Evolutionary conservation across 371 early-diverging fungal genomes (phyloP).

Genomic region (Rhizopus delemar): DNA sequence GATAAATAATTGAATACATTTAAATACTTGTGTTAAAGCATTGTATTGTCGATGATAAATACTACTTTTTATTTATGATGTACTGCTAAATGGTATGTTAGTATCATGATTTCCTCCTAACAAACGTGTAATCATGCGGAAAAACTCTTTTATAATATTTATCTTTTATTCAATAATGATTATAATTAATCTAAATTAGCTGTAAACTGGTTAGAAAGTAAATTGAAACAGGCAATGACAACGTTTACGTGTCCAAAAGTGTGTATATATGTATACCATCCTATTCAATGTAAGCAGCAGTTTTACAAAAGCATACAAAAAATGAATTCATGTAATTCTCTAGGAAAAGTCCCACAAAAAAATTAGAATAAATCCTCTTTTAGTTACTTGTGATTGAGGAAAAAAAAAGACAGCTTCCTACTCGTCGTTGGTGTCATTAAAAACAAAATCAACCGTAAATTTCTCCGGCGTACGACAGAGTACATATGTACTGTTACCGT

Average conservation of each 20-base stretch:
- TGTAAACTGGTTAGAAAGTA: too few species aligned
- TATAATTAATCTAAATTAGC: too few species aligned
- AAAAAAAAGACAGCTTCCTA: slow-evolving; percentile 61
- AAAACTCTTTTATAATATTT: too few species aligned
- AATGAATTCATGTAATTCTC: slow-evolving; percentile 6
- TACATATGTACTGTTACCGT: slow-evolving; percentile 17
- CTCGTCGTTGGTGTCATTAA: slow-evolving; percentile 18
- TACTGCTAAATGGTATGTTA: slow-evolving; percentile 1
- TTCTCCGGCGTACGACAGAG: slow-evolving; percentile 17
- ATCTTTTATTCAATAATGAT: too few species aligned
- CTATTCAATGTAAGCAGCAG: background rate
- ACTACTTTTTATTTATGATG: slow-evolving; percentile 10
- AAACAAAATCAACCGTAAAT: slow-evolving; percentile 15
- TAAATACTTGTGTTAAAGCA: slow-evolving; percentile 6
- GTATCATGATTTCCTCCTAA: too few species aligned
- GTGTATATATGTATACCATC: background rate
- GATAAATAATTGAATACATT: slow-evolving; percentile 1
- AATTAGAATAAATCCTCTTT: slow-evolving; percentile 16
- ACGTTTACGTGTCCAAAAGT: background rate
- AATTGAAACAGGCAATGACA: too few species aligned
- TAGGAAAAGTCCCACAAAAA: slow-evolving; percentile 4
- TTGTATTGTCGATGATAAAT: slow-evolving; percentile 10
- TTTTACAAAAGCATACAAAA: slow-evolving; percentile 8
- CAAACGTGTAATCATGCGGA: too few species aligned
- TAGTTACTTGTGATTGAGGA: slow-evolving; percentile 50